Evolutionary conservation across 306 rosid species (phyloP), one percentile per base, ranked within the genome.

Genomic region (Betula pendula): DNA sequence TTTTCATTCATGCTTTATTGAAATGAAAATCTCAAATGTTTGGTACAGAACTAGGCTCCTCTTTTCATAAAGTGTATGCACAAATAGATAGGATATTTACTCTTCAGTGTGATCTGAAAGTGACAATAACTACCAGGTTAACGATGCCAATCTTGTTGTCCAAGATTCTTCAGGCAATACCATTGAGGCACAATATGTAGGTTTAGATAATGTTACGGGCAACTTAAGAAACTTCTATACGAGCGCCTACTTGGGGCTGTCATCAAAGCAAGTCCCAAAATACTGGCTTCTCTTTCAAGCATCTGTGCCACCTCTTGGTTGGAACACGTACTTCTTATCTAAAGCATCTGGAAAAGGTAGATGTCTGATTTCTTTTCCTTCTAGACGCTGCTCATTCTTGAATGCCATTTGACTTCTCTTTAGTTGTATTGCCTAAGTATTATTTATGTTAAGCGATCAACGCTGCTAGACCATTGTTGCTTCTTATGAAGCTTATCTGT

Each of bases 261-360:
- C 87, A 48, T 76, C 90, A 49, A 77, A 84, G 52, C 71, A 86
- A 63, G 86, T 82, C 27, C 92, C 98, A 0, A 92, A 89, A 78
- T 92, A 85, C 73, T 94, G 96, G 96, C 93, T 94, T 85, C 75
- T 90, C 52, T 92, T 94, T 84, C 96, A 83, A 84, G 98, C 55
- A 1, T 85, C 96, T 31, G 87, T 94, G 43, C 93, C 85, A 10
- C 94, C 97, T 60, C 88, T 94, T 72, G 98, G 98, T 68, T 94
- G 98, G 98, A 88, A 85, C 67, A 90, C 97, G 0, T 94, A 85
- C 87, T 90, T 94, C 86, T 80, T 94, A 71, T 90, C 94, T 45
- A 87, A 80, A 71, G 87, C 71, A 77, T 2, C 74, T 8, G 83
- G 70, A 52, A 80, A 79, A 81, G 88, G 97, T 89, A 82, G 19